Evolutionary conservation across 225 moss, liverwort and hornwort species (phyloP).

Genomic region (Climacium dendroides): DNA sequence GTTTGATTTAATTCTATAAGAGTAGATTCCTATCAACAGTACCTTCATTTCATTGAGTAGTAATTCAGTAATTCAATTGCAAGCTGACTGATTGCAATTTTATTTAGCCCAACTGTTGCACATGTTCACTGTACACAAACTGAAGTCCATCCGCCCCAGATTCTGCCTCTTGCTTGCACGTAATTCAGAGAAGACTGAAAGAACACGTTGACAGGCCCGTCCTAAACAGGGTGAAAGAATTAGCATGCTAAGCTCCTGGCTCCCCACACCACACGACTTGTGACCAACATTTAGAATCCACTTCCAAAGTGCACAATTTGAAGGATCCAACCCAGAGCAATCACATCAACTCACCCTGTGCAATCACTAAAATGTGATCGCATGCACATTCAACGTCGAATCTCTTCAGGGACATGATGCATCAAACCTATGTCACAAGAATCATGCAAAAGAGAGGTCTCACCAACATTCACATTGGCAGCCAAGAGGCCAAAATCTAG

Average conservation of each 20-base stretch:
- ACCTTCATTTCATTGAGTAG: neutral
- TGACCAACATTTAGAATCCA: neutral
- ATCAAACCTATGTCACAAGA: neutral
- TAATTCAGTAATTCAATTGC: too few species aligned
- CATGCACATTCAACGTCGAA: neutral
- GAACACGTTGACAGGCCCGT: neutral
- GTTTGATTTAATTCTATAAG: neutral
- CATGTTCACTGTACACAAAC: neutral
- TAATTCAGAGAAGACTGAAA: too few species aligned
- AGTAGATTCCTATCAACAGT: neutral
- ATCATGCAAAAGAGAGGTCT: neutral
- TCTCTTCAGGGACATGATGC: neutral
- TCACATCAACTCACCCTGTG: neutral
- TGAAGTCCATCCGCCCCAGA: neutral
- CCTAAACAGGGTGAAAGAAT: neutral
- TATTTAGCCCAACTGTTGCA: neutral
- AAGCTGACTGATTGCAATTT: neutral
- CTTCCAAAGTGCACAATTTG: neutral
- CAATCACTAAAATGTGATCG: neutral
- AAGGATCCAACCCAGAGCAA: neutral
- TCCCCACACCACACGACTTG: neutral
- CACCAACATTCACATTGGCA: neutral
- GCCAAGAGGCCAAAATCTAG: neutral
- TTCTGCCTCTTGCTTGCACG: neutral
- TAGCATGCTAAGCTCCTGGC: neutral